Base-by-base conservation (phyloP, 23 red algal genomes). In the Gracilaria vermiculophylla region DNA sequence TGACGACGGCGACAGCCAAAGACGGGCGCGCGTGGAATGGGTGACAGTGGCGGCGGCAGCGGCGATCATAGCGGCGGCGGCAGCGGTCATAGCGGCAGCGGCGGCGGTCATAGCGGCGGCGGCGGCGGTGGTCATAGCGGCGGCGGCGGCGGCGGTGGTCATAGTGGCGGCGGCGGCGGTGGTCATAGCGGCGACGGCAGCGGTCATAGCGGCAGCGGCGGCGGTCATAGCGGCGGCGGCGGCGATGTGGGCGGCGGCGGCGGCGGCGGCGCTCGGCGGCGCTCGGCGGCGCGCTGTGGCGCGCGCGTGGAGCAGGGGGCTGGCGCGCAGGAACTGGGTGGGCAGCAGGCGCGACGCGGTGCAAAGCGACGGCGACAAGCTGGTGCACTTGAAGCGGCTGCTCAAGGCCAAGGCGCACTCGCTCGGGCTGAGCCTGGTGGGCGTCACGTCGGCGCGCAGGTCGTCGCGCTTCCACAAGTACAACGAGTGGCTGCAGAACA, bases 381-480 rank as follows among this genome's bases (percentile, higher is more conserved):
- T 85, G 7, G n/a, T 15, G 17, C 55, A 85, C 25, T 72, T 85
- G 37, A 54, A 53, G 41, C 17, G 34, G 11, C 43, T 77, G 28
- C 69, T 88, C 66, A 88, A 88, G 71, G 17, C 52, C 7, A 47
- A 78, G 36, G 83, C 83, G 44, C 42, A 42, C 3, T 35, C 39
- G 5, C 69, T 77, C 12, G 83, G 83, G 21, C 83, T 88, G 13
- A 66, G 48, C 14, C 69, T 78, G 9, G 41, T 78, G 10, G 66
- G 69, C 32, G 40, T 88, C 1, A 88, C 83, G 4, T 88, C 83
- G 10, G 23, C 69, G 2, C 25, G 69, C 23, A 37, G 28, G 41
- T 88, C 83, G 2, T 39, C 69, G 3, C 83, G 83, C 27, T 76
- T 88, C 57, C 21, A 55, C 12, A 24, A 88, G 83, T 88, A 88